Evolutionary conservation across 352 stramenopile species (phyloP).

Genomic region (Phytopythium helicoides): DNA sequence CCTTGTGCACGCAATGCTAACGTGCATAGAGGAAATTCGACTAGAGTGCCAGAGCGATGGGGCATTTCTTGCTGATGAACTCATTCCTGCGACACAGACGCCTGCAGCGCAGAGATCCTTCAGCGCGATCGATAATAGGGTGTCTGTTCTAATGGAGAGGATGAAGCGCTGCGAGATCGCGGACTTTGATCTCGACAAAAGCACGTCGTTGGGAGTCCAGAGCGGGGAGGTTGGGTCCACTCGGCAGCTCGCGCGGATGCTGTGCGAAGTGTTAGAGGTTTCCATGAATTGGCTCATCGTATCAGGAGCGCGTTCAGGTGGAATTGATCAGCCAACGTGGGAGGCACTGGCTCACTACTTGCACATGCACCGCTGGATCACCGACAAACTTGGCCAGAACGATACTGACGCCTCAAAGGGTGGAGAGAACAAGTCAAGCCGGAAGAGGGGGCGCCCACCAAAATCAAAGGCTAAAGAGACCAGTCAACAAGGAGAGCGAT

Average conservation of each 20-base stretch:
- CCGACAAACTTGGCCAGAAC: conserved; percentile 7
- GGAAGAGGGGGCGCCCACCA: conserved; percentile 14
- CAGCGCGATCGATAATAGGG: conserved; percentile 18
- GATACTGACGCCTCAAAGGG: conserved; percentile 7
- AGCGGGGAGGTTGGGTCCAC: conserved; percentile 28
- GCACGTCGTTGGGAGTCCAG: conserved; percentile 25
- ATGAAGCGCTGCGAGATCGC: conserved; percentile 42
- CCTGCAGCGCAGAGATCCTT: conserved; percentile 15
- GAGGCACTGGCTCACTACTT: conserved; percentile 21
- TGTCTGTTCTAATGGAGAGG: conserved; percentile 37
- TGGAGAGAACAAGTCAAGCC: background rate
- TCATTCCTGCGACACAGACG: conserved; percentile 33
- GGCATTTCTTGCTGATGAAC: conserved; percentile 32
- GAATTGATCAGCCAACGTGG: conserved; percentile 18
- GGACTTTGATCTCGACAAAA: conserved; percentile 54
- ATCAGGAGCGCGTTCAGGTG: background rate
- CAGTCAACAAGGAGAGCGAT: background rate
- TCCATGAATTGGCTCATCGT: conserved; percentile 40
- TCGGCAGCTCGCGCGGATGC: conserved; percentile 18
- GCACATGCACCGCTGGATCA: conserved; percentile 35
- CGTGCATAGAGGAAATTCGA: conserved; percentile 25
- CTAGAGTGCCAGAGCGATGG: conserved; percentile 15
- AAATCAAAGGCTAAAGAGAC: background rate
- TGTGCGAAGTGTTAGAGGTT: conserved; percentile 32
- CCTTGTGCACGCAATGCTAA: conserved; percentile 35